Evolutionary conservation across 805 yeast genomes (phyloP), one percentile per base, ranked within the genome.

Genomic region (Spathaspora hagerdaliae): DNA sequence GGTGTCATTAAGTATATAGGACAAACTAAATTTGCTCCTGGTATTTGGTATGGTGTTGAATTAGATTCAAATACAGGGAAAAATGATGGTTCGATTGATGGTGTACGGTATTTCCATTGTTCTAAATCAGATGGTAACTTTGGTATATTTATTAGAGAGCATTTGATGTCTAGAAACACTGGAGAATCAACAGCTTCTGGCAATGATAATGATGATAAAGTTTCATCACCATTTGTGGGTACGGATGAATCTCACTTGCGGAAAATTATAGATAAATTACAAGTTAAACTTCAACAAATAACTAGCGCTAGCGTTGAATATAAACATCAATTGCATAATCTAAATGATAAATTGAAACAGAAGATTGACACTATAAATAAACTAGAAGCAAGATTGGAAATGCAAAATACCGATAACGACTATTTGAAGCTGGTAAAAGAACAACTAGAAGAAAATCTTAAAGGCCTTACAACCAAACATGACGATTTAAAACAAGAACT

Each of bases 1-100:
- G 88, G 87, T 0, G 52, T 59, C 0, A 74, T 83, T 1, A 61
- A 74, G 42, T 83, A 60, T 55, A 47, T 74, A 1, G 89, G 89
- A 0, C 43, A 52, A 11, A 79, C 87, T 0, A 51, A 75, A 39
- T 84, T 84, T 65, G 81, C 86, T 2, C 63, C 73, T 0, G 89
- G 88, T 0, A 43, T 46, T 1, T 78, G 83, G 83, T 58, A 74
- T 4, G 83, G 83, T 1, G 54, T 78, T 2, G 78, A 75, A 41
- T 55, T 79, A 19, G 68, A 65, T 10, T 45, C 46, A 1, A 61
- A 71, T 0, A 47, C 33, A 1, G 83, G 83, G 1, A 74, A 72
- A 51, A 79, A 79, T 44, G 64, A 78, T 47, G 83, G 83, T 1
- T 56, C 74, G 0, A 71, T 79, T 0, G 59, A 67, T 14, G 79